These are phyloP conservation scores for Moesziomyces sp. DNA, from an alignment of 1,284 basidiomycete genomes.

Conservation along the genomic window DNA sequence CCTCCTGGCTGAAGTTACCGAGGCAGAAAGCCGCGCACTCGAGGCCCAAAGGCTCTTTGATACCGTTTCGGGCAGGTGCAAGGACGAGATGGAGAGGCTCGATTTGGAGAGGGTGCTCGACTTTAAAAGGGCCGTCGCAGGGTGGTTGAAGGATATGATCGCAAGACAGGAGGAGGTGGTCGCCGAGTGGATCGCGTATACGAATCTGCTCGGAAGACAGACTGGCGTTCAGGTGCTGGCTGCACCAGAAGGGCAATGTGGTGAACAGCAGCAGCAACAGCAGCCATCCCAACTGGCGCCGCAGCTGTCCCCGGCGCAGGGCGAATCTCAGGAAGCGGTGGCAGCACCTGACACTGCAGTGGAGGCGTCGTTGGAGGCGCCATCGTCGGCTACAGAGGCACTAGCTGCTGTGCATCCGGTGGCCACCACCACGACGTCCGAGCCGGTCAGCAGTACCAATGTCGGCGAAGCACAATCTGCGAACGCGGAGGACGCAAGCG, in stretches of 20 bases:
- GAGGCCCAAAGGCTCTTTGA: conserved; percentile 82
- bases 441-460: too few relatives aligned
- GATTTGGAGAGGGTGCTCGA: conserved; percentile 92
- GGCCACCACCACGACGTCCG: too few relatives aligned
- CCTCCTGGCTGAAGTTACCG: conserved; percentile 41
- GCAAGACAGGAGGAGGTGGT: conserved; percentile 80
- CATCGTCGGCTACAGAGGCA: too few relatives aligned
- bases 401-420: too few relatives aligned
- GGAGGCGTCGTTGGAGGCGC: too few relatives aligned
- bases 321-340: too few relatives aligned
- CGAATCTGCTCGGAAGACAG: conserved; percentile 53
- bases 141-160: conserved; percentile 84
- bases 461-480: too few relatives aligned
- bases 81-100: conserved; percentile 90
- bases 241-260: background rate
- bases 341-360: too few relatives aligned
- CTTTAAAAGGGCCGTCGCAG: conserved; percentile 80
- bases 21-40: conserved; percentile 46
- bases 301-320: background rate
- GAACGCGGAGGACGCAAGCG: too few relatives aligned
- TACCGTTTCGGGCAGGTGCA: conserved; percentile 84
- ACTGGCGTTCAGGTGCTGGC: conserved; percentile 38
- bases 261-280: background rate
- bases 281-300: background rate
- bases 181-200: conserved; percentile 57